Evolutionary conservation across 441 rosid species (phyloP).

Genomic region (Pelargonium exstipulatum): DNA sequence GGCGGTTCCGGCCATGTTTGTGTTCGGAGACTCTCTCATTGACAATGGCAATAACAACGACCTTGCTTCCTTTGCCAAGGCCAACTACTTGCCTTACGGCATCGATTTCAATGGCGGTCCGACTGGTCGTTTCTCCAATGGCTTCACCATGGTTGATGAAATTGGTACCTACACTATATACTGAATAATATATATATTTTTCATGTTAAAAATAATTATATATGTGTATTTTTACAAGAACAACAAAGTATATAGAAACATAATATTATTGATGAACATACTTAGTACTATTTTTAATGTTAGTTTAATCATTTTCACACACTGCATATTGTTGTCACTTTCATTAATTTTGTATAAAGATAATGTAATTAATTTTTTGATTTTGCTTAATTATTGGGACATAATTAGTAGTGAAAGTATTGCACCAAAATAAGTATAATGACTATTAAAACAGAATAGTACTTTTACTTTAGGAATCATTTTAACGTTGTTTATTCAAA

Average conservation of each 20-base stretch:
- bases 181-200: too few species aligned
- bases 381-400: neutral
- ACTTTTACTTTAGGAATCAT: too few species aligned
- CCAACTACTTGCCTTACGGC: conserved; percentile 84
- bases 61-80: conserved; percentile 78
- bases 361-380: neutral
- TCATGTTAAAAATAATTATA: too few species aligned
- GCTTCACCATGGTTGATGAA: conserved; percentile 85
- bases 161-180: conserved; percentile 39
- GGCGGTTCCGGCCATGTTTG: conserved; percentile 75
- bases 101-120: conserved; percentile 91
- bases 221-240: too few species aligned
- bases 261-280: too few species aligned
- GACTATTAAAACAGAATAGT: too few species aligned
- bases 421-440: too few species aligned
- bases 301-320: too few species aligned
- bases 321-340: neutral
- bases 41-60: conserved; percentile 86
- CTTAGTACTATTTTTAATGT: too few species aligned
- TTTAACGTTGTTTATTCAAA: too few species aligned
- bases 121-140: conserved; percentile 91
- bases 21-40: conserved; percentile 87
- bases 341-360: neutral
- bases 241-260: too few species aligned
- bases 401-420: too few species aligned